Evolutionary conservation across 345 rosid genomes (phyloP), one percentile per base, ranked within the genome.

Genomic region (Erysimum cheiranthoides): DNA sequence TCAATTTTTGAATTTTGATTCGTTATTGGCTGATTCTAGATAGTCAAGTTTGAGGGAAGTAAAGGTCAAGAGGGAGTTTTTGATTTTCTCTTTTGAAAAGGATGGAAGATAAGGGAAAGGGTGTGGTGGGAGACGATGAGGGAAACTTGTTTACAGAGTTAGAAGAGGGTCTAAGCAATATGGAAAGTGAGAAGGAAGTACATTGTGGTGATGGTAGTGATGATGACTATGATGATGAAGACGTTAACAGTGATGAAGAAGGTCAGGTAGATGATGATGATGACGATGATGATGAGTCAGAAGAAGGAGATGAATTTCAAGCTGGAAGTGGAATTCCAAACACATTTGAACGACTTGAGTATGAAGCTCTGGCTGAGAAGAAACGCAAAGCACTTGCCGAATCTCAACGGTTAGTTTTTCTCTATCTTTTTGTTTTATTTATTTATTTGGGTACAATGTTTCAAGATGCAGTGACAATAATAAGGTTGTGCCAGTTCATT

Each of bases 351-450:
- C 87, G 80, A 18, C 85, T 80, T 34, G 90, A 86, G 40, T 89
- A 91, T 65, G 93, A 88, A 76, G 92, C 89, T 49, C 84, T 88
- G 34, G 98, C 96, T 3, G 86, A 85, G 78, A 90, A 81, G 78
- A 93, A 90, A 77, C 93, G 96, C 38, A 86, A 86, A 81, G 86
- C 86, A 17, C 82, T 84, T 54, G 80, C 79, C 38, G 84, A 78
- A 47, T 47, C 73, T 43, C 78, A 68, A 73, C 73, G 81, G 81
- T 78, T 65, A 7, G 73, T 71, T 31, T 47, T 8, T 27, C 46
- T 45, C 52, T 45, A 36, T 42, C 64, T n/a, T 30, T 42, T 69
- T 43, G 3, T 31, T 25, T 21, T 59, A 60, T 14, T 61, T 34
- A 36, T 74, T 14, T 74, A 12, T 60, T 17, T 58, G 10, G 12